phyloP scores from a whole-genome alignment of 352 stramenopile species.

The Phytophthora macrochlamydospora region DNA sequence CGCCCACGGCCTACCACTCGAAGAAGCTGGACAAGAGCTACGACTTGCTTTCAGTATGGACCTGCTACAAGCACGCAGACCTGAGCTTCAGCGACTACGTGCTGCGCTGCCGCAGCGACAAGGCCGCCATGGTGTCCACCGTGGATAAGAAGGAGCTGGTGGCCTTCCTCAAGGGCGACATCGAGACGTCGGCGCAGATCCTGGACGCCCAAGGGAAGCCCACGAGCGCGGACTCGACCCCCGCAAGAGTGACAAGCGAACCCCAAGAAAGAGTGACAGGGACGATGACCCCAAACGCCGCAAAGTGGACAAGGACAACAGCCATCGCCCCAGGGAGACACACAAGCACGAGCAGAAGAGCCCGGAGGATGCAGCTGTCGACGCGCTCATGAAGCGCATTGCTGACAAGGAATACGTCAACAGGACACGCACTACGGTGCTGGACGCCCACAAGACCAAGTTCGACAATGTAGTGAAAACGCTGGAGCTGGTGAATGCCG shows the following conservation, averaged over 20 bases:
- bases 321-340: slow-evolving; percentile 7
- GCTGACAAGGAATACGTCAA: slow-evolving; percentile 70
- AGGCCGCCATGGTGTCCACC: slow-evolving; percentile 82
- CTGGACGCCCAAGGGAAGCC: slow-evolving; percentile 29
- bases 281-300: slow-evolving; percentile 52
- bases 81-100: slow-evolving; percentile 87
- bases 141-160: slow-evolving; percentile 91
- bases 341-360: slow-evolving; percentile 53
- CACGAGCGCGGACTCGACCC: neutral
- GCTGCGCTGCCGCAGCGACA: slow-evolving; percentile 78
- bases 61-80: slow-evolving; percentile 76
- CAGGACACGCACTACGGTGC: slow-evolving; percentile 70
- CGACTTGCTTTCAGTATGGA: slow-evolving; percentile 80
- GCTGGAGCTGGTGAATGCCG: slow-evolving; percentile 79
- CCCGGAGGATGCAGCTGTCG: slow-evolving; percentile 30
- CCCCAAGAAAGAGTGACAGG: slow-evolving; percentile 10
- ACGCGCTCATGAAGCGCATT: slow-evolving; percentile 68
- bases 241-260: slow-evolving; percentile 2
- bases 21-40: slow-evolving; percentile 87
- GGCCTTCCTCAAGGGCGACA: slow-evolving; percentile 84
- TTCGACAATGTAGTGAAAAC: slow-evolving; percentile 86
- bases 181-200: slow-evolving; percentile 80
- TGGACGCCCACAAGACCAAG: slow-evolving; percentile 80
- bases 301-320: slow-evolving; percentile 38
- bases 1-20: slow-evolving; percentile 76